These are phyloP conservation scores for Coemansia sp. DNA, from an alignment of 192 early-diverging fungal species.

Conservation along the genomic window DNA sequence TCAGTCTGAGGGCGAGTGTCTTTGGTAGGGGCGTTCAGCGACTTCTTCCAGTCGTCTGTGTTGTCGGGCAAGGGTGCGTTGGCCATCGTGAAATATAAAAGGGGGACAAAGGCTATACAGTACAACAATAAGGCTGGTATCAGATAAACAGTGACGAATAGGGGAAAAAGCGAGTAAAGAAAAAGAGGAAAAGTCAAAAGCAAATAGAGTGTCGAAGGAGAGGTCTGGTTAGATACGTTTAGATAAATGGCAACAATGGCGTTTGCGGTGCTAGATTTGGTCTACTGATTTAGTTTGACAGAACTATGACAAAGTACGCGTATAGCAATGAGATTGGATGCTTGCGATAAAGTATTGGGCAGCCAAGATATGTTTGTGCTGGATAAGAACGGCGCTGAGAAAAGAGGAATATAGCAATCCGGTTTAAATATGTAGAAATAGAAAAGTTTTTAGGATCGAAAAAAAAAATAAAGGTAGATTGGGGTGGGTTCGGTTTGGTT, in stretches of 20 bases:
- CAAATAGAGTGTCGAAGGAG: neutral
- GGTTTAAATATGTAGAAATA: neutral
- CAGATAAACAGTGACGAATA: neutral
- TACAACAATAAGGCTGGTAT: conserved; percentile 27
- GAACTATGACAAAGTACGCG: neutral
- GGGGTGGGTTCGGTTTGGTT: neutral
- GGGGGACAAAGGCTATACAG: conserved; percentile 19
- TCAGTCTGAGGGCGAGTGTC: conserved; percentile 94
- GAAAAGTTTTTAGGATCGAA: neutral
- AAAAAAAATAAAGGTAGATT: conserved; percentile 8
- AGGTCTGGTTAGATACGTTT: neutral
- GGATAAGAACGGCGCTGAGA: no score
- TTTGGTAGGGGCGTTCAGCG: conserved; percentile 74
- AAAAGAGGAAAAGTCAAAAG: neutral
- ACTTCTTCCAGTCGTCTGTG: conserved; percentile 71
- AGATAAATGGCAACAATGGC: neutral
- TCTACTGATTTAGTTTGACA: neutral
- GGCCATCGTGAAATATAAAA: conserved; percentile 38
- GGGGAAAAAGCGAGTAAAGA: neutral
- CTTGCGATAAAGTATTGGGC: neutral
- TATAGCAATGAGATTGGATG: neutral
- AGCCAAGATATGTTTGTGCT: neutral
- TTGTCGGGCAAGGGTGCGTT: conserved; percentile 41
- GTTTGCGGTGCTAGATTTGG: neutral
- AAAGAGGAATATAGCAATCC: neutral